Base-by-base conservation (phyloP, 129 eudicot species). In the Gnaphalium uliginosum region DNA sequence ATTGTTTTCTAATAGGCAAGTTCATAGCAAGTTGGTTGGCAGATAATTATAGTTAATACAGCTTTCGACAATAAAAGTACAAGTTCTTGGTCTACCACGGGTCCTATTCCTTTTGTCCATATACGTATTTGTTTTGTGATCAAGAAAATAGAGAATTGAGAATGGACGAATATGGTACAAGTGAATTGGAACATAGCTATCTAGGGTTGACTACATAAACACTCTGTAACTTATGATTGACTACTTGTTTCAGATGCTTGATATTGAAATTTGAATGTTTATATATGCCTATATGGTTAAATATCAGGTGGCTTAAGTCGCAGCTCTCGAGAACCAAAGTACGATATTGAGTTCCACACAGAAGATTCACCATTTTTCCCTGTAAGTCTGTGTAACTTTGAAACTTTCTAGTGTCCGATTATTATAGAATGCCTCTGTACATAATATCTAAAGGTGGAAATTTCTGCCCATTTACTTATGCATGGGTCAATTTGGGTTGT, bases 281-380 rank as follows among this genome's bases (percentile, higher is more conserved):
- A 60, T 60, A 54, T 17, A 54, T 54, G 29, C 2, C 2, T 29
- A 29, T 29, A n/a, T n/a, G 9, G 23, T 41, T 10, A 46, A 46
- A 46, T 46, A n/a, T 60, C 84, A 90, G 99, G 92, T 77, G 87
- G 87, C 60, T 83, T 87, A 61, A 78, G 89, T 79, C 90, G 87
- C 54, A 89, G 93, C 82, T 90, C 97, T 37, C 88, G 84, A 9
- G 99, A 91, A 74, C 99, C 99, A 24, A 91, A 94, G 68, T 94
- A 85, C 69, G 86, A 78, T 72, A 91, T 94, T 79, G 96, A 94
- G 54, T 91, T 90, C 77, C 97, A 91, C 78, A 59, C 91, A 46
- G 92, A 87, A 81, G 96, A 89, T 73, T 84, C 91, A 15, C 96
- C 97, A 68, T 93, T 80, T 79, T 76, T 75, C 76, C 97, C 97